A percentile compares a stretch with the other conserved stretches of the same genome.
Conservation (phyloP, 768 basidiomycete genomes). For the Candolleomyces aberdarensis region DNA sequence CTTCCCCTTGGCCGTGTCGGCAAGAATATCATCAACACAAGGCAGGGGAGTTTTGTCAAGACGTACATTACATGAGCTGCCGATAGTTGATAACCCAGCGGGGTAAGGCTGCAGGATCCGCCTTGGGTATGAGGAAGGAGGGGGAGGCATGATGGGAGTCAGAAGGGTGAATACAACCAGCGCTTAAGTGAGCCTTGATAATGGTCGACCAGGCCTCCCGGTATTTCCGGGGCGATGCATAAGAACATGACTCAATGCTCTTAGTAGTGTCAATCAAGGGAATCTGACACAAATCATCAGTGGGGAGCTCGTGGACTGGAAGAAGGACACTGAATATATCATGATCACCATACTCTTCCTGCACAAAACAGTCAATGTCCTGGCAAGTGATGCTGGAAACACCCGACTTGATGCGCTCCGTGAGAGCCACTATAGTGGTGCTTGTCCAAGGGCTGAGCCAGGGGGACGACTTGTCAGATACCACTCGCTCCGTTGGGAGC, state of each 20-base stretch:
- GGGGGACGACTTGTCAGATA: neutral
- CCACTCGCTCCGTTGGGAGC: neutral
- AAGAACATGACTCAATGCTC: slow-evolving; percentile 14
- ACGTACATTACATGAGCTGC: no score
- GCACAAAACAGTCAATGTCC: neutral
- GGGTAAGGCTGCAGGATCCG: no score
- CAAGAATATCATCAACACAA: no score
- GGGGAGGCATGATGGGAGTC: slow-evolving; percentile 28
- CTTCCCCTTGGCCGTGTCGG: no score
- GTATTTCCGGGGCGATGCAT: slow-evolving; percentile 29
- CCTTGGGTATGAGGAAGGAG: slow-evolving; percentile 28
- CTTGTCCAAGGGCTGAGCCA: neutral
- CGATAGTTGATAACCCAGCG: no score
- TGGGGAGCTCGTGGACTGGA: slow-evolving; percentile 9
- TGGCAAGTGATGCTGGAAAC: neutral
- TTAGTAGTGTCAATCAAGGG: slow-evolving; percentile 22
- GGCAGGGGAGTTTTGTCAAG: no score
- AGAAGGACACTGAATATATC: slow-evolving; percentile 17
- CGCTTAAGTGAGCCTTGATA: slow-evolving; percentile 23
- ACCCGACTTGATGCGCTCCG: neutral
- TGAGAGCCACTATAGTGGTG: neutral
- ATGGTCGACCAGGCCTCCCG: slow-evolving; percentile 24
- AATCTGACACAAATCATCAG: slow-evolving; percentile 7
- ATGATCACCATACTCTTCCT: neutral
- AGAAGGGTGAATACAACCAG: slow-evolving; percentile 27